phyloP scores from a whole-genome alignment of 2,329 filamentous ascomycete genomes.

The Zelopaecilomyces penicillatus region DNA sequence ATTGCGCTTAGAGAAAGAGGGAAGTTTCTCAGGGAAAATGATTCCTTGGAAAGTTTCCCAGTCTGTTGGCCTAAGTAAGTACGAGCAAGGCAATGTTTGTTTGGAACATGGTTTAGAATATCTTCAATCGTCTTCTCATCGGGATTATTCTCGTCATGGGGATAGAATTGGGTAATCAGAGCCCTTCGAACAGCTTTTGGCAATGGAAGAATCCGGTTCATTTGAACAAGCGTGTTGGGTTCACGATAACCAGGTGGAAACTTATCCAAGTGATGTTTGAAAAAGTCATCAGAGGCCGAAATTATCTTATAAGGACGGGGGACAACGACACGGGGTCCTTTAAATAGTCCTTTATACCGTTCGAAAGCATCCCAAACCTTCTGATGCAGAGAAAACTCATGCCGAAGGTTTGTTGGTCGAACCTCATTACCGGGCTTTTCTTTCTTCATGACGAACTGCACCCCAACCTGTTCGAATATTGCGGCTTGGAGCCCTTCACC shows the following conservation, averaged over 20 bases:
- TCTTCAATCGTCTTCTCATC: background rate
- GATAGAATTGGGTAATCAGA: constrained; percentile 10
- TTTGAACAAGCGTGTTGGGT: constrained; percentile 5
- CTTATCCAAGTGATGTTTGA: background rate
- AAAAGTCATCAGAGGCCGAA: background rate
- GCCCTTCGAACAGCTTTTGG: constrained; percentile 12
- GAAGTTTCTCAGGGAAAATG: constrained; percentile 8
- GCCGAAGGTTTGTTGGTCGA: constrained; percentile 3
- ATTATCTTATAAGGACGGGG: background rate
- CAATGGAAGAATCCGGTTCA: constrained; percentile 14
- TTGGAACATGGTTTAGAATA: constrained; percentile 6
- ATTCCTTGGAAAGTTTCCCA: background rate
- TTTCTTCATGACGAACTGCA: constrained; percentile 9
- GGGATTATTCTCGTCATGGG: background rate
- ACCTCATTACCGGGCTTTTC: constrained; percentile 11
- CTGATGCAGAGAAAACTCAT: constrained; percentile 7
- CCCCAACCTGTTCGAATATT: constrained; percentile 11
- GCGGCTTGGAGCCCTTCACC: constrained; percentile 12
- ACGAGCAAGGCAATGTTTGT: constrained; percentile 15
- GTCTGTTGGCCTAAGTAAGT: constrained; percentile 11
- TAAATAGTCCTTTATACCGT: too few species aligned
- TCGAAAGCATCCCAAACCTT: constrained; percentile 5
- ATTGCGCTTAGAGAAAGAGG: constrained; percentile 7
- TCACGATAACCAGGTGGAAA: constrained; percentile 7
- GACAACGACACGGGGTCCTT: too few species aligned